Conservation (phyloP, 768 basidiomycete genomes). For the Leucogyrophana mollusca region DNA sequence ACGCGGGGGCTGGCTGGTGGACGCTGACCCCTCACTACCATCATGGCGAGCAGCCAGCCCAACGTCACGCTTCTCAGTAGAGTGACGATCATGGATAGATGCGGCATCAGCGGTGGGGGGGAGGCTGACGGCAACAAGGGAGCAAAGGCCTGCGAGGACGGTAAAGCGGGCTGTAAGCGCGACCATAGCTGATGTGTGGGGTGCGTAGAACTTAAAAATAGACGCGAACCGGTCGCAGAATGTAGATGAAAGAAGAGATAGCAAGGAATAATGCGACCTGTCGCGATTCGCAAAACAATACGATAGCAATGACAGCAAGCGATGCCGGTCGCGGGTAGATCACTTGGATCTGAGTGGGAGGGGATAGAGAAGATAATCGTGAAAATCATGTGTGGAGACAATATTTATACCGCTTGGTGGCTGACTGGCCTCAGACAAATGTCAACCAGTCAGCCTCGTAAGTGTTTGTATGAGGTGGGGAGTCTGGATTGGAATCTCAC, state of each 20-base stretch:
- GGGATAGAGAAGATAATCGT: slow-evolving; percentile 36
- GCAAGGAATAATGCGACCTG: slow-evolving; percentile 12
- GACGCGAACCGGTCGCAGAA: slow-evolving; percentile 17
- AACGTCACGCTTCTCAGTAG: slow-evolving; percentile 4
- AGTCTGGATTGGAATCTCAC: too few species aligned
- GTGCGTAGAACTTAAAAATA: slow-evolving; percentile 13
- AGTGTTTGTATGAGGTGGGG: too few species aligned
- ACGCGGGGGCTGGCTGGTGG: not conserved
- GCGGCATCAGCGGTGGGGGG: slow-evolving; percentile 38
- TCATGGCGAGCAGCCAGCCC: not conserved
- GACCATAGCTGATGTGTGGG: slow-evolving; percentile 41
- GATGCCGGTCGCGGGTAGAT: slow-evolving; percentile 27
- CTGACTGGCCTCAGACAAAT: too few species aligned
- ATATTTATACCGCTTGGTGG: not conserved
- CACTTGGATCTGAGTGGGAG: slow-evolving; percentile 52
- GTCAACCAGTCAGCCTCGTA: too few species aligned
- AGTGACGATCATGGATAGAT: slow-evolving; percentile 29
- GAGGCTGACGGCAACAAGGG: slow-evolving; percentile 42
- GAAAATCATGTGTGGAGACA: not conserved
- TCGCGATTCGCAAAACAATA: slow-evolving; percentile 16
- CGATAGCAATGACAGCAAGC: slow-evolving; percentile 15
- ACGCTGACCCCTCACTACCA: not conserved
- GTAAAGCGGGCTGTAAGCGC: slow-evolving; percentile 47
- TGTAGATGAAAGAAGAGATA: slow-evolving; percentile 16
- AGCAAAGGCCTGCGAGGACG: slow-evolving; percentile 43